Conservation (phyloP, 2,329 filamentous ascomycete species). For the Colletotrichum sp. region DNA sequence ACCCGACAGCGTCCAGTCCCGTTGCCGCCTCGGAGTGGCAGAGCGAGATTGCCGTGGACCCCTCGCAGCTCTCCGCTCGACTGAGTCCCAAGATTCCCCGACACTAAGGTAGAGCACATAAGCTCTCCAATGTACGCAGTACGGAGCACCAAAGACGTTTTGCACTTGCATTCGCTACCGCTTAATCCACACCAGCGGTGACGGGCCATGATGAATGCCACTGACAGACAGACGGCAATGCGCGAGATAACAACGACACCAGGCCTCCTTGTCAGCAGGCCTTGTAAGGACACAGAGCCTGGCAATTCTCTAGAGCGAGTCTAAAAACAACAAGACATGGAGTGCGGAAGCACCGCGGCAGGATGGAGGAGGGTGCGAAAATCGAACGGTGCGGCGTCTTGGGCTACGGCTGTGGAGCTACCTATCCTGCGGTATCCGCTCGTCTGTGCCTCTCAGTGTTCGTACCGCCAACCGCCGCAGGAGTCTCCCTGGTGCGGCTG, state of each 20-base stretch:
- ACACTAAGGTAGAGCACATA: not conserved
- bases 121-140: not conserved
- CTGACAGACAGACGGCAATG: not conserved
- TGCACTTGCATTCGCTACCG: not conserved
- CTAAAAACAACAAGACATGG: not conserved
- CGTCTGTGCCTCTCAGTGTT: not conserved
- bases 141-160: not conserved
- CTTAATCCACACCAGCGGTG: not conserved
- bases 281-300: not conserved
- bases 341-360: not conserved
- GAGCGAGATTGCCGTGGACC: slow-evolving; percentile 16
- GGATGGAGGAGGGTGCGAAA: not conserved
- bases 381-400: not conserved
- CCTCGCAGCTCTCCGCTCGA: not conserved
- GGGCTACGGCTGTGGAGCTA: not conserved
- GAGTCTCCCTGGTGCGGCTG: not conserved
- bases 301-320: not conserved
- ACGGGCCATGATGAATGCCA: not conserved
- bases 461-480: not conserved
- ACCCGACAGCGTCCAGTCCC: not conserved
- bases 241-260: not conserved
- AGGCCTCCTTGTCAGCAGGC: not conserved
- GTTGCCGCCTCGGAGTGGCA: slow-evolving; percentile 3
- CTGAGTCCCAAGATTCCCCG: not conserved
- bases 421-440: not conserved